Evolutionary conservation across 805 yeast species (phyloP).

Genomic region (Candida patagonica): DNA sequence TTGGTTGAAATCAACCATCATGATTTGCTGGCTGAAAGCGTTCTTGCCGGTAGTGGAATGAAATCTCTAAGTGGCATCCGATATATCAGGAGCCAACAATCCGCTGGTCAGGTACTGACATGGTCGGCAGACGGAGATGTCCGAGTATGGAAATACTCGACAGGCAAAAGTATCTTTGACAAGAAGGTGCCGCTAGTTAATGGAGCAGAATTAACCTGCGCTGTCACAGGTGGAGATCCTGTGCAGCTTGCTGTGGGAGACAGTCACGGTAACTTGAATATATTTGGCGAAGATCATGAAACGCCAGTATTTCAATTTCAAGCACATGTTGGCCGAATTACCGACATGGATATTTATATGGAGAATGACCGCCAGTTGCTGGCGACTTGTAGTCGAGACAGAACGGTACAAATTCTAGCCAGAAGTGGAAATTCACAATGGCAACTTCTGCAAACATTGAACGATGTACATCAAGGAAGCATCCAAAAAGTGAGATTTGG

Average conservation of each 20-base stretch:
- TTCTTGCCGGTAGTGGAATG: no score
- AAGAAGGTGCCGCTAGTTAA: no score
- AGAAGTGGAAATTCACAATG: conserved; percentile 28
- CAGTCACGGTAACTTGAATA: not conserved
- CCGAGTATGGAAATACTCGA: conserved; percentile 6
- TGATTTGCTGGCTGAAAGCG: no score
- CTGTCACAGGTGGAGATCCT: no score
- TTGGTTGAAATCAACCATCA: no score
- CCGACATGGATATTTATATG: conserved; percentile 11
- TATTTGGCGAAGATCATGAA: not conserved
- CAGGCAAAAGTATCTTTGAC: not conserved
- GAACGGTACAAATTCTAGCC: conserved; percentile 50
- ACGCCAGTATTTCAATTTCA: conserved; percentile 3
- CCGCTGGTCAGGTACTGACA: conserved; percentile 8
- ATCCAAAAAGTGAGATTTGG: conserved; percentile 31
- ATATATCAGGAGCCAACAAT: not conserved
- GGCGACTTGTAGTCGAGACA: conserved; percentile 39
- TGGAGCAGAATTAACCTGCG: no score
- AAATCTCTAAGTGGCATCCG: not conserved
- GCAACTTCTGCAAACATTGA: conserved; percentile 50
- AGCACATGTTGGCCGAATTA: conserved; percentile 18
- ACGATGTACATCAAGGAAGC: conserved; percentile 46
- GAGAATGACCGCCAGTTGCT: conserved; percentile 8
- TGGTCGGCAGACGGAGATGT: conserved; percentile 17
- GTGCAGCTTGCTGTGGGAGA: no score